Evolutionary conservation across 306 rosid species (phyloP), one percentile per base, ranked within the genome.

Genomic region (Abrus pulchellus): DNA sequence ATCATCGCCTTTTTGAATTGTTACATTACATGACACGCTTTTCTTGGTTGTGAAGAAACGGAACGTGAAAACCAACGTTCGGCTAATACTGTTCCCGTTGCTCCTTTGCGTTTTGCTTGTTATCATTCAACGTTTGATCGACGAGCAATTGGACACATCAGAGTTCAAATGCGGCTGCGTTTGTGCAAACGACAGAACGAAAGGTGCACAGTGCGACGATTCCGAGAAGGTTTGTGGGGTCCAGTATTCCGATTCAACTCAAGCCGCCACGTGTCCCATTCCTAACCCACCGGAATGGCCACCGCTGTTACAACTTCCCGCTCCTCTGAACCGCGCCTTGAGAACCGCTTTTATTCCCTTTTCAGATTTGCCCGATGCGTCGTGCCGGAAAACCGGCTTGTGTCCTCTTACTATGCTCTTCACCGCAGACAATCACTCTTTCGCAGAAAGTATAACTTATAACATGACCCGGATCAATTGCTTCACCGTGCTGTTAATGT

Each of bases 201-300:
- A 4, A 38, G 77, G 66, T n/a, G 79, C 83, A 2, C 3, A 32
- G 2, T 91, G 93, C 80, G 82, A 59, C 33, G 80, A 79, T 47
- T 75, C 72, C 38, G 85, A 87, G 66, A 8, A 90, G 69, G 73
- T 71, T 10, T 94, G 98, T 72, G 97, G 93, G 36, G n/a, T 82
- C 20, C 50, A 89, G 43, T 88, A 85, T 76, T 92, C 97, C 2
- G 71, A 80, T 29, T 2, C 29, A 20, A 38, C 6, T 52, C 97
- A 92, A 82, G 86, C 66, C 10, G 4, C 6, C 0, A 5, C 28
- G 45, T 94, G 98, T 44, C 54, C 89, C 5, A 79, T 88, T 69
- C 82, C 61, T n/a, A 68, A 70, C 11, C 94, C 98, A 43, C 87
- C 88, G 1, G 83, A 90, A 75, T 94, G 97, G 97, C 93, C 91